phyloP scores from a whole-genome alignment of 2,329 filamentous ascomycete species.

The Neopestalotiopsis rosae region DNA sequence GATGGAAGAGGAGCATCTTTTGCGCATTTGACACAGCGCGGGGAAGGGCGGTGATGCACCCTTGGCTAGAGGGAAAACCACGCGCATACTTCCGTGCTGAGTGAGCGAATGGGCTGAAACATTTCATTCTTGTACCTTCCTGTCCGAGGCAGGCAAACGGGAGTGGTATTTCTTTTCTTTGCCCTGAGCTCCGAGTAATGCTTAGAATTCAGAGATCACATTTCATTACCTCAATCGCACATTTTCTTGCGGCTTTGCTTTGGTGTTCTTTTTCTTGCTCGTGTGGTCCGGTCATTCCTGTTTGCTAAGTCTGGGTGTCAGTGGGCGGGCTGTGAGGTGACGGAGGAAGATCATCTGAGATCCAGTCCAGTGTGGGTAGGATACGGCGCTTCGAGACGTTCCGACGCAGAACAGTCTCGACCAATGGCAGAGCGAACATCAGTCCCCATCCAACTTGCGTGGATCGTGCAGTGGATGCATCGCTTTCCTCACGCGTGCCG shows the following conservation, averaged over 20 bases:
- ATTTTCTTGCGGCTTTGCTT: neutral
- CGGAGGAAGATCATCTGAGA: constrained; percentile 7
- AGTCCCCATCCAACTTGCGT: constrained; percentile 12
- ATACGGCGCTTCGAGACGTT: constrained; percentile 30
- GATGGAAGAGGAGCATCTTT: neutral
- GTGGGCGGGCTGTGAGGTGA: constrained; percentile 6
- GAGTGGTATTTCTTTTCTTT: neutral
- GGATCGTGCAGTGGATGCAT: constrained; percentile 18
- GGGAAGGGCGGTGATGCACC: neutral
- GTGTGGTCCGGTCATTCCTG: neutral
- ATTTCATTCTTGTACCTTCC: neutral
- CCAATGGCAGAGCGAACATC: constrained; percentile 26
- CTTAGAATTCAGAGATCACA: neutral
- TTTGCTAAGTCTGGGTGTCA: neutral
- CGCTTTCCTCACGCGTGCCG: neutral
- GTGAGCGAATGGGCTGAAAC: neutral
- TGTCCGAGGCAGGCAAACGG: neutral
- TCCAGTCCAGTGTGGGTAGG: constrained; percentile 20
- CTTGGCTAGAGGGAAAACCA: neutral
- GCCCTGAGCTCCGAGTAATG: neutral
- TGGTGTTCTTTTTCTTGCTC: neutral
- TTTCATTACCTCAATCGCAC: neutral
- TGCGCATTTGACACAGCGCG: neutral
- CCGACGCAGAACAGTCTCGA: constrained; percentile 19
- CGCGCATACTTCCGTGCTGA: neutral